Evolutionary conservation across 768 basidiomycete species (phyloP).

Genomic region (Exidia glandulosa): DNA sequence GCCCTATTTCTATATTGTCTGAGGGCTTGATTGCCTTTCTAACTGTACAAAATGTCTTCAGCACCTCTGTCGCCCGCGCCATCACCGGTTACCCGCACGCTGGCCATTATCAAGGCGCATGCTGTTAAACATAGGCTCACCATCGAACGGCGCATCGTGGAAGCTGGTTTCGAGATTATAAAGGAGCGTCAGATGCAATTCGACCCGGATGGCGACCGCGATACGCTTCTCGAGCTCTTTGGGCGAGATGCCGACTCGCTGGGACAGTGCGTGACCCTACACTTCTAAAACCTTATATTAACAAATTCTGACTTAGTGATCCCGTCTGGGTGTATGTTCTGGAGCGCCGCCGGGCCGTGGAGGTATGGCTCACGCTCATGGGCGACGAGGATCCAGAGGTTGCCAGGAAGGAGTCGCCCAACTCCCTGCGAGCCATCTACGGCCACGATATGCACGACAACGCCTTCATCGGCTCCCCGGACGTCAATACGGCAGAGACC

Average conservation of each 20-base stretch:
- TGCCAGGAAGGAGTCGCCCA: slow-evolving; percentile 43
- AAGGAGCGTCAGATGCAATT: slow-evolving; percentile 88
- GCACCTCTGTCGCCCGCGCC: background rate
- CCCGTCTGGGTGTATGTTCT: slow-evolving; percentile 90
- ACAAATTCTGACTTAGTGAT: slow-evolving; percentile 34
- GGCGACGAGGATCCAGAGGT: slow-evolving; percentile 50
- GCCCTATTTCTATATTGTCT: too few relatives aligned
- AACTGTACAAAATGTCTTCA: background rate
- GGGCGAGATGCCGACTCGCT: slow-evolving; percentile 65
- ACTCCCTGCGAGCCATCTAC: slow-evolving; percentile 62
- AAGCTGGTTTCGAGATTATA: slow-evolving; percentile 78
- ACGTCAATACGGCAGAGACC: slow-evolving; percentile 57
- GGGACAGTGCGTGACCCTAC: slow-evolving; percentile 49
- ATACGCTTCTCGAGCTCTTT: slow-evolving; percentile 68
- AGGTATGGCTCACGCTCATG: slow-evolving; percentile 71
- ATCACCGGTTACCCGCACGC: slow-evolving; percentile 39
- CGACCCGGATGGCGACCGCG: slow-evolving; percentile 72
- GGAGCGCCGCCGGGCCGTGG: slow-evolving; percentile 69
- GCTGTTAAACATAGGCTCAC: slow-evolving; percentile 64
- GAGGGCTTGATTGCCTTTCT: background rate
- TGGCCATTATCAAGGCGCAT: slow-evolving; percentile 77
- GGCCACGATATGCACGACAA: slow-evolving; percentile 45
- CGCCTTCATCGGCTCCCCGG: slow-evolving; percentile 63
- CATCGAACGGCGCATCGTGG: slow-evolving; percentile 68
- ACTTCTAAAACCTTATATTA: background rate